Conservation (phyloP, 352 stramenopile species). For the Globisporangium polare region DNA sequence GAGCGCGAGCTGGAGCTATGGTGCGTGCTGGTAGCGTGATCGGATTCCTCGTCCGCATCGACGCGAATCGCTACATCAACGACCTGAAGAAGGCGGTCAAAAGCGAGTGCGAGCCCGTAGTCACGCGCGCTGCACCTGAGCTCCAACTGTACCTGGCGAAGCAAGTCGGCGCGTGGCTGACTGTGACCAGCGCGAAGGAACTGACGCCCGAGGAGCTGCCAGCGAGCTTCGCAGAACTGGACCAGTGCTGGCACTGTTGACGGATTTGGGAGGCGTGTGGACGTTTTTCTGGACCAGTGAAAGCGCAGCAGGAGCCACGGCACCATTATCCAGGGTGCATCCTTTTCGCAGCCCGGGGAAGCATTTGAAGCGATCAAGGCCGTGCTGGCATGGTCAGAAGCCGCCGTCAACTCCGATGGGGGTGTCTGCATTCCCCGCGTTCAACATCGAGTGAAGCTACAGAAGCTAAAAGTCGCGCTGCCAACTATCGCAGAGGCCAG, state of each 20-base stretch:
- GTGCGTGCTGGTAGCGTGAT: background rate
- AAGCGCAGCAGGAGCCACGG: background rate
- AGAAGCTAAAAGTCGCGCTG: background rate
- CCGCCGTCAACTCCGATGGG: background rate
- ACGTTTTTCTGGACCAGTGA: background rate
- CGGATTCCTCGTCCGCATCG: background rate
- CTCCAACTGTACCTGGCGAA: background rate
- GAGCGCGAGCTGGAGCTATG: no score
- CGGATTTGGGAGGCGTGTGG: background rate
- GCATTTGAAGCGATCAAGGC: background rate
- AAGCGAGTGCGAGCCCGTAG: background rate
- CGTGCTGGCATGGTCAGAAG: background rate
- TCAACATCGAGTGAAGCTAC: background rate
- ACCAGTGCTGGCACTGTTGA: background rate
- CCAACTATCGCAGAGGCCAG: background rate
- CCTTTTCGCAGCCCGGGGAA: background rate
- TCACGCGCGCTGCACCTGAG: background rate
- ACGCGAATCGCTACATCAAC: background rate
- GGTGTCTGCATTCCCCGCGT: background rate
- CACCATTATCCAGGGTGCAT: background rate
- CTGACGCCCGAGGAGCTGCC: background rate
- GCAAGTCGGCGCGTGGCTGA: background rate
- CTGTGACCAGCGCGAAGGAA: background rate
- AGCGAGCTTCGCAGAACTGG: background rate
- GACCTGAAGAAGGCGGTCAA: background rate